Base-by-base conservation (phyloP, 805 yeast genomes). In the Phaffomyces antillensis region DNA sequence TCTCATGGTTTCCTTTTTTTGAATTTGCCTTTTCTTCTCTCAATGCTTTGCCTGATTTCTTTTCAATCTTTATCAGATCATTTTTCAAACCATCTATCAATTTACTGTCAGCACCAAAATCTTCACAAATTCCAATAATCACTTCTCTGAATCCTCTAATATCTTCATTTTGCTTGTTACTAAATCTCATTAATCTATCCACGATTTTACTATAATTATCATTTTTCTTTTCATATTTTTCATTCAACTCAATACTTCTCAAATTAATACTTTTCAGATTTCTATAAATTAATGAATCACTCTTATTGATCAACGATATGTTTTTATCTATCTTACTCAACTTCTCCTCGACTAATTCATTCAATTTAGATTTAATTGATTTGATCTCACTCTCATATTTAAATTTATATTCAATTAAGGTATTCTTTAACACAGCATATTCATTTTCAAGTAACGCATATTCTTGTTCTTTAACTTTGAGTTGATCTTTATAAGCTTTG, bases 381-480 rank as follows among this genome's bases (percentile, higher is more conserved):
- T 53, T 52, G 12, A 81, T 50, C 54, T 79, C 77, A 37, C 61
- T 54, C 41, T 62, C 68, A 52, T 75, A 77, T 45, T 72, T 72
- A 15, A 56, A 61, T 52, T 76, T 75, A 57, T 76, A 79, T 45
- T 77, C 76, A 40, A 64, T 63, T 49, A 78, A 82, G 5, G 77
- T 64, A 2, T 70, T 66, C 24, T 76, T 63, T 26, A 83, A 58
- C 0, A 81, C 72, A 50, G 81, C 83, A 58, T 82, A 80, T 83
- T 74, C 26, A 70, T 70, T 53, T 79, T 75, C 50, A 79, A 64
- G 43, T 82, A 57, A 55, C 77, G 83, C 41, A 63, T 67, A 28
- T 55, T 83, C 88, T 3, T 77, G 66, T 1, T 70, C 65, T 9
- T 74, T 60, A 37, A 70, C 72, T 50, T 75, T 76, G 36, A 77